These are phyloP conservation scores for Chernovozyma aurita DNA, from an alignment of 1,139 yeast species.

Conservation along the genomic window DNA sequence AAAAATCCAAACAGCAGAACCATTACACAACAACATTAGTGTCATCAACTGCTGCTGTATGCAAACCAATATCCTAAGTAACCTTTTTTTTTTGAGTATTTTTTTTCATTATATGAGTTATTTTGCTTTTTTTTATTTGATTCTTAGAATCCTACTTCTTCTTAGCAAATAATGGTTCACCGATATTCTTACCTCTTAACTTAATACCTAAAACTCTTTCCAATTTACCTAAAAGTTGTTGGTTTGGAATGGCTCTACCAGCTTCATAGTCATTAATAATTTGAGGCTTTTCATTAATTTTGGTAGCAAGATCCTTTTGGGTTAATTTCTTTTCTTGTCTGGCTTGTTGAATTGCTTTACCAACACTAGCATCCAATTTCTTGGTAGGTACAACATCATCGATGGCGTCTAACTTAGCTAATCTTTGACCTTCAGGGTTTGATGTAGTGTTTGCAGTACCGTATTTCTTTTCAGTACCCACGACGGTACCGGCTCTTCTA, in stretches of 20 bases:
- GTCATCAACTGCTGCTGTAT: too few species aligned
- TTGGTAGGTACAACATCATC: conserved; percentile 93
- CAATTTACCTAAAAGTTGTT: conserved; percentile 85
- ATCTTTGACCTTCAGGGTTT: conserved; percentile 89
- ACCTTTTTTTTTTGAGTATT: neutral
- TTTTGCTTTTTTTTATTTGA: neutral
- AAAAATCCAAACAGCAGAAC: too few species aligned
- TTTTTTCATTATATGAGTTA: neutral
- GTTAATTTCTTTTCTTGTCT: conserved; percentile 87
- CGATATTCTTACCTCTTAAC: conserved; percentile 93
- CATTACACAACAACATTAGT: too few species aligned
- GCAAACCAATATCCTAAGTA: too few species aligned
- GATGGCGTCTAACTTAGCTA: conserved; percentile 88
- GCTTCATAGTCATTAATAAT: conserved; percentile 95
- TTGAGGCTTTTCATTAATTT: conserved; percentile 91
- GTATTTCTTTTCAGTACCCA: conserved; percentile 91
- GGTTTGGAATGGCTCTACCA: conserved; percentile 95
- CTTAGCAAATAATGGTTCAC: conserved; percentile 80
- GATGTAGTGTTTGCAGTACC: conserved; percentile 61
- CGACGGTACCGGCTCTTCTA: conserved; percentile 82
- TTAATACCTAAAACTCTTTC: conserved; percentile 94
- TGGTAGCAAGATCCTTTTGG: conserved; percentile 94
- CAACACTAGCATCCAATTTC: conserved; percentile 78
- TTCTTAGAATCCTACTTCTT: conserved; percentile 27
- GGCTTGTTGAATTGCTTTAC: conserved; percentile 80